These are phyloP conservation scores for Daldinia bambusicola DNA, from an alignment of 495 filamentous ascomycete genomes.

Conservation along the genomic window DNA sequence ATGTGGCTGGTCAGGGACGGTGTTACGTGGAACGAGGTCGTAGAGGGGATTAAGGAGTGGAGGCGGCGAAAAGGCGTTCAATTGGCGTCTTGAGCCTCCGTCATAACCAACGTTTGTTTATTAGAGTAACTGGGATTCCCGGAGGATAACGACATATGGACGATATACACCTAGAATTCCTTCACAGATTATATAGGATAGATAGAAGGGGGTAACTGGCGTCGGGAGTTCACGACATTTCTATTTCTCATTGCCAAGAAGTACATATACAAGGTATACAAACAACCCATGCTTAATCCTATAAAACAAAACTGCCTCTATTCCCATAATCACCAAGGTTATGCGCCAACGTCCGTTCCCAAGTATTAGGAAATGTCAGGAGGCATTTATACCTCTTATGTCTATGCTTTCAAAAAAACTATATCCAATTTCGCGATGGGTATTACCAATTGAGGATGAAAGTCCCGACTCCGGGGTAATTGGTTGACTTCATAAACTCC, in stretches of 20 bases:
- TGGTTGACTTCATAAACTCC: conserved; percentile 2
- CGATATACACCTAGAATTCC: background rate
- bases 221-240: conserved; percentile 23
- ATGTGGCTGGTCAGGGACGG: conserved; percentile 85
- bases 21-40: conserved; percentile 79
- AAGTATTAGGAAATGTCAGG: background rate
- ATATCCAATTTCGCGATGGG: conserved; percentile 3
- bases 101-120: background rate
- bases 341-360: conserved; percentile 18
- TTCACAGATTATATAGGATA: conserved; percentile 14
- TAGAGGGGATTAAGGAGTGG: conserved; percentile 84
- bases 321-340: conserved; percentile 7
- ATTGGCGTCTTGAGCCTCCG: background rate
- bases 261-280: conserved; percentile 2
- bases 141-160: background rate
- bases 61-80: conserved; percentile 70
- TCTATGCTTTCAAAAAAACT: conserved; percentile 6
- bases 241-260: conserved; percentile 15
- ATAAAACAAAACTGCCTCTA: conserved; percentile 1
- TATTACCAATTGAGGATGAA: background rate
- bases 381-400: conserved; percentile 4
- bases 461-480: background rate
- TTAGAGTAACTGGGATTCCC: background rate
- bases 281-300: conserved; percentile 9
- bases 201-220: background rate